These are phyloP conservation scores for Protomyces macrosporus DNA, from an alignment of 1,139 yeast species.

Conservation along the genomic window DNA sequence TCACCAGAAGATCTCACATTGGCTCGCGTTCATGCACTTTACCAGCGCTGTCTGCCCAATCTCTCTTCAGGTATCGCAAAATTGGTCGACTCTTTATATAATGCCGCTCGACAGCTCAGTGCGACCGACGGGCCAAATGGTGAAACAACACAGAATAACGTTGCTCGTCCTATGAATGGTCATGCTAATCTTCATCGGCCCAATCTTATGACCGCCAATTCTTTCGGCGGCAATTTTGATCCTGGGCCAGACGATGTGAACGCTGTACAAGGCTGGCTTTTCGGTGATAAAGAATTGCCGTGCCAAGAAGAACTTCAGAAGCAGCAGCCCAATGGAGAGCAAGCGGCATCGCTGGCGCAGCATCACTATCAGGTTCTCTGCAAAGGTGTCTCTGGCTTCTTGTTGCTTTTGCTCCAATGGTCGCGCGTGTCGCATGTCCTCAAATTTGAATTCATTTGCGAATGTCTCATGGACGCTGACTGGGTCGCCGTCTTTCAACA, in stretches of 20 bases:
- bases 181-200: background rate
- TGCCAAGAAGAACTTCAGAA: background rate
- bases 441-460: conserved; percentile 68
- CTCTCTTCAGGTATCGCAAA: background rate
- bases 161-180: background rate
- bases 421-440: conserved; percentile 69
- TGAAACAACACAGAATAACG: background rate
- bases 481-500: conserved; percentile 33
- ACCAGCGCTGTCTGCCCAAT: background rate
- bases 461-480: conserved; percentile 69
- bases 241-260: background rate
- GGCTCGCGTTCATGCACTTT: background rate
- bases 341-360: background rate
- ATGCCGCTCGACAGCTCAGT: background rate
- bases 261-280: background rate
- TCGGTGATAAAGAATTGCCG: background rate
- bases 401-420: conserved; percentile 62
- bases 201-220: background rate
- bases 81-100: background rate
- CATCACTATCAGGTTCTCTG: conserved; percentile 45
- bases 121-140: background rate
- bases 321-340: background rate
- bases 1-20: conserved; percentile 21
- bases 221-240: background rate
- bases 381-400: conserved; percentile 56